Conservation (phyloP, 2,329 filamentous ascomycete species). For the Fusarium continuum region DNA sequence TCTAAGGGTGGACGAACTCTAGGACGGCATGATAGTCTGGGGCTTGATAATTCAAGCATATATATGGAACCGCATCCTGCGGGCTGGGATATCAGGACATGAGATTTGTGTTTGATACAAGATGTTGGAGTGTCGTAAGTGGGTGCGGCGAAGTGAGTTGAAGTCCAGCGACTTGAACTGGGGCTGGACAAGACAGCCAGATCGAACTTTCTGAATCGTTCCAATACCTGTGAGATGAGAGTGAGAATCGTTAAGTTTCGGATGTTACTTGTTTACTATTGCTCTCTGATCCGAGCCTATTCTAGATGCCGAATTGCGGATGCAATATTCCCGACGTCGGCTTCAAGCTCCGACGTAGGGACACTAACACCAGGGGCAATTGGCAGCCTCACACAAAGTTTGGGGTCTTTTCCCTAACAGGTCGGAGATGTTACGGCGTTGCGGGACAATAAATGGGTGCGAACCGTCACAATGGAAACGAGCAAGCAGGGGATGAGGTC, state of each 20-base stretch:
- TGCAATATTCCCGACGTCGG: conserved; percentile 21
- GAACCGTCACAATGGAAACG: neutral
- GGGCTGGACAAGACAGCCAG: neutral
- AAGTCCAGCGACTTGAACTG: neutral
- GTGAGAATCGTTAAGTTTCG: neutral
- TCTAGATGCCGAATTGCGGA: neutral
- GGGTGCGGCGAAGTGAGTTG: neutral
- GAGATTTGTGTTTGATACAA: neutral
- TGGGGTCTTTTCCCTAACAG: neutral
- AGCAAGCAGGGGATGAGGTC: neutral
- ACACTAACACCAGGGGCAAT: conserved; percentile 16
- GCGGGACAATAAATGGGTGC: neutral
- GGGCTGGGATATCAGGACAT: neutral
- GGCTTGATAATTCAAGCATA: conserved; percentile 5
- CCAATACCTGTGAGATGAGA: neutral
- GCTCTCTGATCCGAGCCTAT: neutral
- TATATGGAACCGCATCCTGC: conserved; percentile 1
- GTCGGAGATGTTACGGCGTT: conserved; percentile 34
- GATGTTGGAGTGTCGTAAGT: neutral
- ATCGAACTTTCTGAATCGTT: neutral
- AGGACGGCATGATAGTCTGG: conserved; percentile 7
- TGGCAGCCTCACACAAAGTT: neutral
- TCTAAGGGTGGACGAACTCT: conserved; percentile 8
- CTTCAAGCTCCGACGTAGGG: conserved; percentile 1
- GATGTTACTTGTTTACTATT: neutral